Evolutionary conservation across 495 filamentous ascomycete genomes (phyloP), one percentile per base, ranked within the genome.

Genomic region (Endocarpon pusillum): DNA sequence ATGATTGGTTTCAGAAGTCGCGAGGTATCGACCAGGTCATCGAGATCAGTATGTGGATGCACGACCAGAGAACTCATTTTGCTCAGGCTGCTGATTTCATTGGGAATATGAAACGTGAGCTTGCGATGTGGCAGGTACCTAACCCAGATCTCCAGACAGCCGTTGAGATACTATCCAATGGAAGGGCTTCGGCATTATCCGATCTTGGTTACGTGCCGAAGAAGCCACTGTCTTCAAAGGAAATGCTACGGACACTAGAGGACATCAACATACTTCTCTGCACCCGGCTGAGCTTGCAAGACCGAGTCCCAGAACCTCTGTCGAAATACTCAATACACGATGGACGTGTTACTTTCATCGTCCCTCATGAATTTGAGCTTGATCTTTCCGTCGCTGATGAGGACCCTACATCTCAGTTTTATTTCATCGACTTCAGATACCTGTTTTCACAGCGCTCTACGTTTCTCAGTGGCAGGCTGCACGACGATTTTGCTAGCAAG

Each of bases 131-230:
- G 21, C 77, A 81, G 49, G 61, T 91, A 30, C 80, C 79, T 8
- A 87, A 81, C 47, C 89, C 89, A 2, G 89, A 97, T 54, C 59
- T 96, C 17, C 76, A 72, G 51, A 94, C 91, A 2, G 91, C 91
- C 4, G 54, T 94, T 19, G 73, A 92, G 42, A 65, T 91, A 12
- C 61, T 97, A 33, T 75, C 77, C 6, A 78, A 69, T 17, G 83
- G 82, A 9, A 69, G 69, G 36, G 75, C 78, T 12, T 58, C 65
- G 10, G 77, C 76, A 64, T 71, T 91, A 61, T 75, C 83, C 30
- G 77, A 89, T 49, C 62, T 91, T 37, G 70, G 67, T 21, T 96
- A 91, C 45, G 68, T 89, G 35, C 71, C 75, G n/a, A 77, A 74
- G 2, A 74, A 77, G 18, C 67, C 71, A 0, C 45, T 96, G 14